Conservation (phyloP, 345 rosid genomes). For the Melastoma malabathricum region DNA sequence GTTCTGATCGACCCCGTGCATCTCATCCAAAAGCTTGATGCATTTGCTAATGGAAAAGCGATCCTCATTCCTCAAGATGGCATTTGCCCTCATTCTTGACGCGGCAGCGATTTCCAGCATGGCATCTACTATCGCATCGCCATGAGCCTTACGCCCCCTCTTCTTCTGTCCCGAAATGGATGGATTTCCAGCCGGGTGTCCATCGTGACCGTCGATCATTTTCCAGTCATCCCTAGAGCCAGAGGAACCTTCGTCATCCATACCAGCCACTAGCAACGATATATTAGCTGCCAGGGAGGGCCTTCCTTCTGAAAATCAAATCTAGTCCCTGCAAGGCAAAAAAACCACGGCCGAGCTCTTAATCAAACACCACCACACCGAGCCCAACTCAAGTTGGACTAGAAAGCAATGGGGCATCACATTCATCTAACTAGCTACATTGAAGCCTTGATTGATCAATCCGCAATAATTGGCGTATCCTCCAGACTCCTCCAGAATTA, state of each 20-base stretch:
- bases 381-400: too few species aligned
- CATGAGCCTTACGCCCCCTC: slow-evolving; percentile 61
- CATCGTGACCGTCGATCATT: slow-evolving; percentile 45
- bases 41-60: slow-evolving; percentile 77
- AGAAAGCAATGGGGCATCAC: too few species aligned
- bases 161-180: slow-evolving; percentile 39
- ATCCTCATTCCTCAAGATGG: slow-evolving; percentile 51
- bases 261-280: neutral
- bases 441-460: too few species aligned
- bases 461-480: too few species aligned
- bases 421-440: too few species aligned
- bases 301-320: too few species aligned
- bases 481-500: too few species aligned
- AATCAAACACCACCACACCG: too few species aligned
- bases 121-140: slow-evolving; percentile 82
- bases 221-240: slow-evolving; percentile 48
- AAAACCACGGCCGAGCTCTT: too few species aligned
- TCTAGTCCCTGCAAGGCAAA: too few species aligned
- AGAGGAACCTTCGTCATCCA: slow-evolving; percentile 41
- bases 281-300: too few species aligned
- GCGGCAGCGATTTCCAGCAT: slow-evolving; percentile 87
- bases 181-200: slow-evolving; percentile 27
- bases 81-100: slow-evolving; percentile 64
- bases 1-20: slow-evolving; percentile 59
- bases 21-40: slow-evolving; percentile 62